Evolutionary conservation across 1,284 basidiomycete genomes (phyloP), one percentile per base, ranked within the genome.

Genomic region (Leccinum variabile): DNA sequence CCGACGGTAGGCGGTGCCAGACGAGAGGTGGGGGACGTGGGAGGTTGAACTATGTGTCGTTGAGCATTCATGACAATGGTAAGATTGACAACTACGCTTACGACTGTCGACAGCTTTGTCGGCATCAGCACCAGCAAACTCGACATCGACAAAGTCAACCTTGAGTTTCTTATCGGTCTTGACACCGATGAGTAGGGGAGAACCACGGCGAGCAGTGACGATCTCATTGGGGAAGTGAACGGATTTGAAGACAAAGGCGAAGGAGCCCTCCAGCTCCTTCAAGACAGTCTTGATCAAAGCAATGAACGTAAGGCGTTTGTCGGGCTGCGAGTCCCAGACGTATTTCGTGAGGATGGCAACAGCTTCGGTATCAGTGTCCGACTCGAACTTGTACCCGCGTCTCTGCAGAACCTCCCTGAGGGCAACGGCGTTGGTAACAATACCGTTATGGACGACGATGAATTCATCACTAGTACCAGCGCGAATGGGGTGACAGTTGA

Each of bases 131-230:
- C 88, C 89, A 44, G 91, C 86, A 72, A 97, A 89, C 77, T 99
- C 96, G 65, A 99, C 97, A 78, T 99, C 97, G 62, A 99, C 97
- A 75, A 99, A 99, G 82, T 99, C 97, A 57, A 98, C 97, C 84
- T 99, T 99, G 76, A 99, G 87, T 81, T 99, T 99, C 85, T 97
- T 96, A 77, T 99, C 97, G 39, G 97, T 98, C 90, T 99, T 99
- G 77, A 99, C 97, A 82, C 97, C 97, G 73, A 99, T 91, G 62
- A 99, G 80, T 32, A 99, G 88, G 28, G 97, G 97, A 32, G 97
- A 99, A 72, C 97, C 97, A 72, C 97, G 94, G 71, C 96, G 94
- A 64, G 96, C 94, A 62, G 94, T 92, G 67, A 99, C 95, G 66
- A 97, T 87, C 79, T 99, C 94, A 71, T 97, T 94, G 57, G 97